Conservation (phyloP, 495 filamentous ascomycete species). For the Penicillium malachiteum region DNA sequence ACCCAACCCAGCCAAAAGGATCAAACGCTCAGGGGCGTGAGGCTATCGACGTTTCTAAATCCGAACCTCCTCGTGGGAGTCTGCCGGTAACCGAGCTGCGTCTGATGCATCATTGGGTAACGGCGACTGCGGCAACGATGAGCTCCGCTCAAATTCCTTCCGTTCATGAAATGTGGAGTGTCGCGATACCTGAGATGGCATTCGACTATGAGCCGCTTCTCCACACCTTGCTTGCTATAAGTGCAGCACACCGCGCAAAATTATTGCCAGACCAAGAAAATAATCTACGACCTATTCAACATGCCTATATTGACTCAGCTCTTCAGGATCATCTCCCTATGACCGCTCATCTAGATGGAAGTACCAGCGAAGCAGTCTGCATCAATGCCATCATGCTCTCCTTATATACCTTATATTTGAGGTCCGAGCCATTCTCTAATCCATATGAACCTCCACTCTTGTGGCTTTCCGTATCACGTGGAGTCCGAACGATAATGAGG, state of each 20-base stretch:
- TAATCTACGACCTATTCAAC: conserved; percentile 18
- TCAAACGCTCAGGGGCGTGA: background rate
- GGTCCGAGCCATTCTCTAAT: conserved; percentile 15
- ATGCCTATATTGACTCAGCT: conserved; percentile 22
- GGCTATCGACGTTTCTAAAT: background rate
- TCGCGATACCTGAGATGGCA: conserved; percentile 22
- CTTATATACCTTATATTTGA: conserved; percentile 19
- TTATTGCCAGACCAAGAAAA: conserved; percentile 17
- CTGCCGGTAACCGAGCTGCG: conserved; percentile 20
- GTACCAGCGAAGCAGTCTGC: conserved; percentile 15
- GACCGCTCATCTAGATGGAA: conserved; percentile 12
- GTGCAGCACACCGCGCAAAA: conserved; percentile 19
- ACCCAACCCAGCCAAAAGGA: conserved; percentile 6
- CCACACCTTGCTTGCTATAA: conserved; percentile 24
- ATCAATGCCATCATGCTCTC: conserved; percentile 21
- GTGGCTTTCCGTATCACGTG: conserved; percentile 20
- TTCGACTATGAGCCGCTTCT: conserved; percentile 27
- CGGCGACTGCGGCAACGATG: conserved; percentile 20
- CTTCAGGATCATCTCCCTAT: conserved; percentile 16
- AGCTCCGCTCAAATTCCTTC: conserved; percentile 15
- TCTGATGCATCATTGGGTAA: conserved; percentile 24
- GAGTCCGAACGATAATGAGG: conserved; percentile 20
- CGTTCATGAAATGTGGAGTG: conserved; percentile 19
- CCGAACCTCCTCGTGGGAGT: conserved; percentile 6
- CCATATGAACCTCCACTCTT: conserved; percentile 21